phyloP scores from a whole-genome alignment of 2,329 filamentous ascomycete species.

The Sporothrix brasiliensis region DNA sequence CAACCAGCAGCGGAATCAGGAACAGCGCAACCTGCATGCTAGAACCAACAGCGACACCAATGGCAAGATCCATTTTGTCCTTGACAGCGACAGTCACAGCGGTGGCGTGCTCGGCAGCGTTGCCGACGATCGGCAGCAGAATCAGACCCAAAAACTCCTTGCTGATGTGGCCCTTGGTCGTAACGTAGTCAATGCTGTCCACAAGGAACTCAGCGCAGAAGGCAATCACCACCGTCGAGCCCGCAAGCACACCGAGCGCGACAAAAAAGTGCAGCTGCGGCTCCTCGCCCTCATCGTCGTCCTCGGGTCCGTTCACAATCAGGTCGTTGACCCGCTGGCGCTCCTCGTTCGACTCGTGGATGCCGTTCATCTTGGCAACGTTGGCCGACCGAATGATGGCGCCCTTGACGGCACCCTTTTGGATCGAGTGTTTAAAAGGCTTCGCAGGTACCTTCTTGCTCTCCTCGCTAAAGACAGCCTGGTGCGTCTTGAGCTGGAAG shows the following conservation, averaged over 20 bases:
- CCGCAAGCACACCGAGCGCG: constrained; percentile 69
- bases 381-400: constrained; percentile 48
- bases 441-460: constrained; percentile 73
- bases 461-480: constrained; percentile 75
- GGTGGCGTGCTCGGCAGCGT: constrained; percentile 78
- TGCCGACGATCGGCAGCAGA: constrained; percentile 76
- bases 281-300: constrained; percentile 70
- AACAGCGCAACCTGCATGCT: constrained; percentile 82
- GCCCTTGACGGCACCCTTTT: constrained; percentile 45
- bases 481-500: constrained; percentile 90
- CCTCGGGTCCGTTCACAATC: constrained; percentile 45
- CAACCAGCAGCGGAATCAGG: constrained; percentile 73
- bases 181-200: constrained; percentile 68
- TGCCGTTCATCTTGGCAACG: constrained; percentile 42
- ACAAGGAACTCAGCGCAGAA: constrained; percentile 78
- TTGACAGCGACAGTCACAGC: constrained; percentile 78
- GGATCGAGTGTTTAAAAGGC: constrained; percentile 47
- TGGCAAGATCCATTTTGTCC: constrained; percentile 84
- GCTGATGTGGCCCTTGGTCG: constrained; percentile 59
- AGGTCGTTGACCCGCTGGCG: constrained; percentile 30
- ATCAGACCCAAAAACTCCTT: constrained; percentile 77
- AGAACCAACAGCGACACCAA: constrained; percentile 77
- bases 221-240: constrained; percentile 78
- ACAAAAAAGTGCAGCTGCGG: constrained; percentile 74
- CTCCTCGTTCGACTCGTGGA: constrained; percentile 43